Evolutionary conservation across 768 basidiomycete species (phyloP), one percentile per base, ranked within the genome.

Genomic region (Hortiboletus campestris): DNA sequence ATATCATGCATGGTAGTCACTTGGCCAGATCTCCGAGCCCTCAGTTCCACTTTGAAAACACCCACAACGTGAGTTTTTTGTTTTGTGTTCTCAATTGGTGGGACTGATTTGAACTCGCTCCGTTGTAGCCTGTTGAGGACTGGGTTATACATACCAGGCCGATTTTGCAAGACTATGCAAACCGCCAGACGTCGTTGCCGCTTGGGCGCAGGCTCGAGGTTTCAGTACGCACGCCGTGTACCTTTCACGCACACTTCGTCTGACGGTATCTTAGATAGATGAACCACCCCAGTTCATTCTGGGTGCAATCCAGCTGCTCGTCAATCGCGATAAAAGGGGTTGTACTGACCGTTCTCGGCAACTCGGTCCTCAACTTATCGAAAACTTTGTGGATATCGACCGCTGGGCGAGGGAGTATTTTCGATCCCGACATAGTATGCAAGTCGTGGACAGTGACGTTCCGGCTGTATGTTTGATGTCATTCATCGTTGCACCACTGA

Each of bases 331-430:
- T 50, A 45, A 22, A 31, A 12, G 20, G 4, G 50, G 40, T 5
- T 49, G 25, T 42, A 38, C 46, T n/a, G 60, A 64, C 39, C 46
- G 20, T 43, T 55, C 66, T 29, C 62, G 64, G 6, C 53, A 41
- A 22, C 64, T 70, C 2, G 70, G 68, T 5, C 68, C 69, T 25
- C 70, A 70, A 17, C 45, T 72, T 0, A 60, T 72, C 25, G 71
- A 68, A 39, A 70, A 70, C 38, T 72, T 68, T 46, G 64, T 65
- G 41, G 58, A 70, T 34, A 56, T 70, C 32, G 57, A 65, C 25
- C 46, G 41, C 12, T 72, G 69, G 69, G 56, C 57, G 9, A 60
- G 48, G 19, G 70, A 70, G 12, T 70, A 70, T 43, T 63, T 70
- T 49, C 64, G 69, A 40, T 58, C 54, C 6, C 60, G 53, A 28